phyloP scores from a whole-genome alignment of 31 red algal genomes.

The Bonnemaisonia californica region DNA sequence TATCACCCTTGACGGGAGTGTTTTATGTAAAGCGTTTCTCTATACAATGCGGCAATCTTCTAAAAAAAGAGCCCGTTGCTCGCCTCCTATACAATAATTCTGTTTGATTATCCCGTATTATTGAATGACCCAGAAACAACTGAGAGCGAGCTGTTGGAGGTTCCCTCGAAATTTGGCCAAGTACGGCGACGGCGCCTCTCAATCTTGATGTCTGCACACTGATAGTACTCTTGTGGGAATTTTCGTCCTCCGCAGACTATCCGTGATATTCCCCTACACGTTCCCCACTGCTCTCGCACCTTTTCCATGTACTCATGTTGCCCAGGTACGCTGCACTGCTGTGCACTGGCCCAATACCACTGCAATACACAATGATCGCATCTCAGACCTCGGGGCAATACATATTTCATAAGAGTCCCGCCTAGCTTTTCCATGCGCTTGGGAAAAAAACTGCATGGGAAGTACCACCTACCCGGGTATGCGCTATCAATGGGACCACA shows the following conservation, averaged over 20 bases:
- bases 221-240: slow-evolving; percentile 52
- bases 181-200: no score
- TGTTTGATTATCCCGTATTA: no score
- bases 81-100: no score
- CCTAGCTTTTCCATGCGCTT: neutral
- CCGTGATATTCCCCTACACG: slow-evolving; percentile 8
- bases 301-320: slow-evolving; percentile 20
- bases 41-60: no score
- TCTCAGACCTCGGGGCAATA: slow-evolving; percentile 24
- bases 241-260: slow-evolving; percentile 11
- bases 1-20: no score
- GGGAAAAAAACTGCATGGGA: slow-evolving; percentile 13
- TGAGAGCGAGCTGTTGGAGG: no score
- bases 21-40: no score
- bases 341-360: slow-evolving; percentile 49
- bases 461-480: slow-evolving; percentile 44
- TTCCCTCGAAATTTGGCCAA: no score
- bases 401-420: slow-evolving; percentile 4
- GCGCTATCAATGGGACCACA: slow-evolving; percentile 47
- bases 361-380: slow-evolving; percentile 61
- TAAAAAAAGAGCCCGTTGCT: no score
- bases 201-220: slow-evolving; percentile 43
- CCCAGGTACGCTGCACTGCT: slow-evolving; percentile 49
- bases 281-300: slow-evolving; percentile 20
- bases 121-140: no score